These are phyloP conservation scores for Teratosphaeria epicoccoides DNA, from an alignment of 2,329 filamentous ascomycete species.

Conservation along the genomic window DNA sequence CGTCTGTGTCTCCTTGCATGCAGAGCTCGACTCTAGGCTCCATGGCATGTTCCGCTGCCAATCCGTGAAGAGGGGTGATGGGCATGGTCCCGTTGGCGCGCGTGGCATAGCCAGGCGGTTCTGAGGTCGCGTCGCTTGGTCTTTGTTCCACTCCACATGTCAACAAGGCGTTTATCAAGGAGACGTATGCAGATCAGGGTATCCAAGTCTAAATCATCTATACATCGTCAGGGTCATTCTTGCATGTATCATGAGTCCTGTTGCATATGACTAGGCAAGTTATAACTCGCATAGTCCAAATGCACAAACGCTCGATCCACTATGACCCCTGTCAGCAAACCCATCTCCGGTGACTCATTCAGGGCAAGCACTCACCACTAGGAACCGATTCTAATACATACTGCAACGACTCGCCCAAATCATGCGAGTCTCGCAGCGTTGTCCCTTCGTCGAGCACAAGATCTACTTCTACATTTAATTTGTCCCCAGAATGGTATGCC, in stretches of 20 bases:
- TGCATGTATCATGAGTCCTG: conserved; percentile 27
- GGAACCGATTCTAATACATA: conserved; percentile 79
- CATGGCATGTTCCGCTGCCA: no score
- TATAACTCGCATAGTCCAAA: conserved; percentile 41
- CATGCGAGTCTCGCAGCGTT: conserved; percentile 67
- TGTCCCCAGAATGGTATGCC: conserved; percentile 77
- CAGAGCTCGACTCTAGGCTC: no score
- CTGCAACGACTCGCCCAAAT: conserved; percentile 66
- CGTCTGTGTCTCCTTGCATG: no score
- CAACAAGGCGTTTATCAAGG: no score
- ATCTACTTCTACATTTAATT: conserved; percentile 73
- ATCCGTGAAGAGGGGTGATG: no score
- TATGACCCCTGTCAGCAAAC: conserved; percentile 4
- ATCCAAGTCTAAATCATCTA: no score
- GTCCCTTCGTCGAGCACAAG: conserved; percentile 71
- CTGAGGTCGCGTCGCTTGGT: no score
- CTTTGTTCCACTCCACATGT: no score
- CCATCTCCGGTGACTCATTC: not conserved
- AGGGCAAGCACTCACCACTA: conserved; percentile 36
- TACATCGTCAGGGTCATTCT: no score
- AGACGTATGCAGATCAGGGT: no score
- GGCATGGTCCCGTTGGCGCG: no score
- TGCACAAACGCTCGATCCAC: conserved; percentile 47
- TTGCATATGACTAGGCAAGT: conserved; percentile 41
- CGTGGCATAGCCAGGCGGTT: no score